phyloP scores from a whole-genome alignment of 2,329 filamentous ascomycete species.

The Alternaria triticina region DNA sequence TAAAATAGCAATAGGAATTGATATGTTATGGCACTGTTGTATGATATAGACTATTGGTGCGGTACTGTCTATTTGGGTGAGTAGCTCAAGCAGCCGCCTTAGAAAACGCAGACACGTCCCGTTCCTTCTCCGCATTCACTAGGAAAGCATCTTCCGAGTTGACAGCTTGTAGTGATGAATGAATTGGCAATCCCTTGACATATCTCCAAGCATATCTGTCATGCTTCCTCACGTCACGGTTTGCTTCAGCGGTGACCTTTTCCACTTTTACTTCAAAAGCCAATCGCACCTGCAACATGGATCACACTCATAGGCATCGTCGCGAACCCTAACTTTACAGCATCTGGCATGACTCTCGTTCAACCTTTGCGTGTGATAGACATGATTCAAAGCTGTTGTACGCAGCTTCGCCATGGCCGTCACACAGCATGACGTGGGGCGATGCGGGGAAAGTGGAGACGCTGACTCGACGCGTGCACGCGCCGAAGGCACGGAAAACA shows the following conservation, averaged over 20 bases:
- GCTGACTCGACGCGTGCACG: conserved; percentile 2
- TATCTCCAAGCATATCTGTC: background rate
- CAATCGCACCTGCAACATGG: background rate
- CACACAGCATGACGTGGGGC: background rate
- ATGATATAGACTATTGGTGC: no score
- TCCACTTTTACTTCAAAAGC: background rate
- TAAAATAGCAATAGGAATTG: background rate
- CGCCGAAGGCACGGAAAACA: conserved; percentile 31
- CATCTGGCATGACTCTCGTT: background rate
- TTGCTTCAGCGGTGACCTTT: background rate
- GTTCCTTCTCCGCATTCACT: conserved; percentile 15
- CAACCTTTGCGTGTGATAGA: no score
- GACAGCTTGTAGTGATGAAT: background rate
- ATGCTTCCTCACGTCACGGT: background rate
- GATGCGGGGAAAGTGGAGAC: conserved; percentile 11
- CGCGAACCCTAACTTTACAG: background rate
- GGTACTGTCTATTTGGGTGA: background rate
- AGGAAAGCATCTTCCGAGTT: conserved; percentile 9
- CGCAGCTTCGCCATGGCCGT: background rate
- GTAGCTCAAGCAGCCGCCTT: background rate
- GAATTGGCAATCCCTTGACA: background rate
- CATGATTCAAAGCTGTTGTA: background rate
- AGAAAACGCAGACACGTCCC: background rate
- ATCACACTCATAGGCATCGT: background rate
- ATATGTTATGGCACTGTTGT: background rate